Conservation (phyloP, 805 yeast genomes). For the Naumovozyma baii region DNA sequence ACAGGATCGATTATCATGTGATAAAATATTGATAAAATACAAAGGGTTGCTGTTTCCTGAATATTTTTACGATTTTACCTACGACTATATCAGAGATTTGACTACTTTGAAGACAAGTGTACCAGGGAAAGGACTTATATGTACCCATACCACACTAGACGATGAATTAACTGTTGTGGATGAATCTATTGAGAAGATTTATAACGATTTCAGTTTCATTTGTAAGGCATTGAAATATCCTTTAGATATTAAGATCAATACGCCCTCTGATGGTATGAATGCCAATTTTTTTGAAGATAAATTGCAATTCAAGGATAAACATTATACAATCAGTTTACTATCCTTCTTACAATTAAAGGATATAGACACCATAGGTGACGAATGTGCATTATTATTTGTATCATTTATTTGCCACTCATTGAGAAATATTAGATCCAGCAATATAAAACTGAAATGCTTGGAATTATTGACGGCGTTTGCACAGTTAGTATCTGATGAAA, state of each 20-base stretch:
- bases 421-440: constrained; percentile 14
- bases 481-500: constrained; percentile 70
- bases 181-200: constrained; percentile 42
- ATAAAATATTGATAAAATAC: constrained; percentile 42
- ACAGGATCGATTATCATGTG: constrained; percentile 44
- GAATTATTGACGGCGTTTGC: constrained; percentile 68
- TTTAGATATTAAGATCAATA: neutral
- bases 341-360: neutral
- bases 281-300: constrained; percentile 11
- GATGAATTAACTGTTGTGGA: constrained; percentile 15
- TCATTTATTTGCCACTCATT: constrained; percentile 22
- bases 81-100: constrained; percentile 51
- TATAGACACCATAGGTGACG: constrained; percentile 12
- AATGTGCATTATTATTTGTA: constrained; percentile 21
- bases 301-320: constrained; percentile 4
- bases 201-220: constrained; percentile 44
- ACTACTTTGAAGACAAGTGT: constrained; percentile 17
- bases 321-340: neutral
- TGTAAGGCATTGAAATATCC: constrained; percentile 19
- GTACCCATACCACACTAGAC: constrained; percentile 10
- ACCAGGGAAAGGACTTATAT: constrained; percentile 13
- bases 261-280: neutral
- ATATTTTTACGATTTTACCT: constrained; percentile 57
- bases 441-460: constrained; percentile 42
- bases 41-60: constrained; percentile 50